Conservation (phyloP, 2,329 filamentous ascomycete species). For the Aspergillus calidoustus region DNA sequence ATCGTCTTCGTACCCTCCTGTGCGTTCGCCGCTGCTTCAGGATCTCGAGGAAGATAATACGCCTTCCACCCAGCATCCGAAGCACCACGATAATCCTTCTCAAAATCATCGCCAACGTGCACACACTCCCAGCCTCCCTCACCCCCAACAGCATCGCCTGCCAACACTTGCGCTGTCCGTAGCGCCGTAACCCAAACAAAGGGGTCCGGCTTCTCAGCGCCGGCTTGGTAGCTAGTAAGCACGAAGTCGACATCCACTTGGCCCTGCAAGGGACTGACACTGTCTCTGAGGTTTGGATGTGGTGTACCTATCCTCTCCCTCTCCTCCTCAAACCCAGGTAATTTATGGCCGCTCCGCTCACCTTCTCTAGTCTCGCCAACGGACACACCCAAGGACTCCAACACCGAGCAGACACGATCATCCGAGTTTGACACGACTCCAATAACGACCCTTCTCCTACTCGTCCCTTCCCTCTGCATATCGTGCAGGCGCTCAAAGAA, state of each 20-base stretch:
- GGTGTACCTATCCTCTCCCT: background rate
- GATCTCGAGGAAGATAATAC: slow-evolving; percentile 35
- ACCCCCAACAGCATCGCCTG: slow-evolving; percentile 15
- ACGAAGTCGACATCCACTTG: slow-evolving; percentile 48
- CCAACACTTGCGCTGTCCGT: slow-evolving; percentile 31
- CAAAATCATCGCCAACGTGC: slow-evolving; percentile 52
- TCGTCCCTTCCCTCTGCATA: background rate
- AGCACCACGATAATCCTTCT: slow-evolving; percentile 48
- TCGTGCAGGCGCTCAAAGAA: slow-evolving; percentile 41
- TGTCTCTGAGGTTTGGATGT: too few species aligned
- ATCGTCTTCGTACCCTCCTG: slow-evolving; percentile 22
- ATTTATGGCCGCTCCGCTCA: slow-evolving; percentile 32
- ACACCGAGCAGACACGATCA: slow-evolving; percentile 46
- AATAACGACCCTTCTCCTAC: slow-evolving; percentile 33
- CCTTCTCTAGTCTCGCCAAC: slow-evolving; percentile 41
- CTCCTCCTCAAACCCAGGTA: slow-evolving; percentile 29
- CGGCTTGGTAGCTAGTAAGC: slow-evolving; percentile 53
- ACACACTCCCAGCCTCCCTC: slow-evolving; percentile 34
- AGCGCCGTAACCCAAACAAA: slow-evolving; percentile 47
- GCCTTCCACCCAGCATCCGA: slow-evolving; percentile 44
- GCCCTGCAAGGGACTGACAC: background rate
- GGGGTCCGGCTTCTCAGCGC: slow-evolving; percentile 48
- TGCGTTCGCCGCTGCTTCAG: slow-evolving; percentile 4
- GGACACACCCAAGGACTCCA: slow-evolving; percentile 44
- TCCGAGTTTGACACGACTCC: slow-evolving; percentile 54